phyloP scores from a whole-genome alignment of 2,329 filamentous ascomycete species.

The Trichoderma lentiforme region DNA sequence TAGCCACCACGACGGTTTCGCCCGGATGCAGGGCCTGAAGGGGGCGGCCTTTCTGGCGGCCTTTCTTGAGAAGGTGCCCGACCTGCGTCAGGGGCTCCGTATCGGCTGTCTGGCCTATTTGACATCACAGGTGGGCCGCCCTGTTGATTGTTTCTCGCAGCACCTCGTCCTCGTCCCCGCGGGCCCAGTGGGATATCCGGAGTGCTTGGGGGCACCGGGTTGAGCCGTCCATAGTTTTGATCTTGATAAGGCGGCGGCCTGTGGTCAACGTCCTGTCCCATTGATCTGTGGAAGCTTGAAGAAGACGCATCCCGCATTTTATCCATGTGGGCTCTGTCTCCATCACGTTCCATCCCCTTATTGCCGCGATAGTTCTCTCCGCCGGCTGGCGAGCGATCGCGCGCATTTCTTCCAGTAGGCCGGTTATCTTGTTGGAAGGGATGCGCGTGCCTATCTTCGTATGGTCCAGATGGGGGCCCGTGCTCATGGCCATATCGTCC shows the following conservation, averaged over 20 bases:
- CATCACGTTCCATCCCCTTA: slow-evolving; percentile 39
- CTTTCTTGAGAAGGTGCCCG: slow-evolving; percentile 48
- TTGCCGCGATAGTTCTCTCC: slow-evolving; percentile 33
- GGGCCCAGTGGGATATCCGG: slow-evolving; percentile 55
- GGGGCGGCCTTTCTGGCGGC: slow-evolving; percentile 34
- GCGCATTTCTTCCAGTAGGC: slow-evolving; percentile 29
- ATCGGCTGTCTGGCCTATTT: slow-evolving; percentile 42
- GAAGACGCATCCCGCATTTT: slow-evolving; percentile 39
- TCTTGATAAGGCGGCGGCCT: slow-evolving; percentile 53
- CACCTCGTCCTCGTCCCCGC: slow-evolving; percentile 47
- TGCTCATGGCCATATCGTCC: slow-evolving; percentile 33
- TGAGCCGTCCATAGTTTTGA: slow-evolving; percentile 61
- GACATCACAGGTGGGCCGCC: slow-evolving; percentile 36
- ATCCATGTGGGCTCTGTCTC: slow-evolving; percentile 31
- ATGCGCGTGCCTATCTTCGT: slow-evolving; percentile 49
- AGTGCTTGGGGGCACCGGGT: slow-evolving; percentile 46
- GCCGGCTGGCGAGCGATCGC: slow-evolving; percentile 32
- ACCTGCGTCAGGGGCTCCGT: slow-evolving; percentile 38
- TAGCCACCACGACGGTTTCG: slow-evolving; percentile 46
- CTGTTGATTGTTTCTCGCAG: slow-evolving; percentile 36
- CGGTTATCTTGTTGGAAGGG: slow-evolving; percentile 36
- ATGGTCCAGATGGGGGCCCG: slow-evolving; percentile 33
- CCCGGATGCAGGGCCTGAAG: slow-evolving; percentile 51
- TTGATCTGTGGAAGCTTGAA: slow-evolving; percentile 36
- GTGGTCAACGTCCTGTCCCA: slow-evolving; percentile 48